A percentile compares a stretch with the other conserved stretches of the same genome.
Conservation (phyloP, 176 grass and related monocot genomes). For the Echinochloa phyllopogon region DNA sequence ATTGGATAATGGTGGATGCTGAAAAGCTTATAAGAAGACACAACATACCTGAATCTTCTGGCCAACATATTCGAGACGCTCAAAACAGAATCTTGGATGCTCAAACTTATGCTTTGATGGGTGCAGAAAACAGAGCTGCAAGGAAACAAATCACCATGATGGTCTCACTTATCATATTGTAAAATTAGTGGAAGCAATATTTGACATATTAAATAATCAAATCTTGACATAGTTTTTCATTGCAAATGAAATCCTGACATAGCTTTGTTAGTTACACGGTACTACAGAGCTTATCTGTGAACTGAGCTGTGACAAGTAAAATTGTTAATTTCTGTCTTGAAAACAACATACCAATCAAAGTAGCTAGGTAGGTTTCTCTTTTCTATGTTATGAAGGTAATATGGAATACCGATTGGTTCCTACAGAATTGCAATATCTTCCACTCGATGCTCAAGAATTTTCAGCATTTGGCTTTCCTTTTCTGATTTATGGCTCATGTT, state of each 20-base stretch:
- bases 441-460: background rate
- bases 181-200: background rate
- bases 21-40: constrained; percentile 18
- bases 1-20: background rate
- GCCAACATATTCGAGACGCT: constrained; percentile 90
- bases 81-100: constrained; percentile 98
- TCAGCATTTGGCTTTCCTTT: background rate
- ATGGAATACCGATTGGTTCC: background rate
- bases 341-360: constrained; percentile 18
- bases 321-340: background rate
- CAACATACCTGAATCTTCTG: constrained; percentile 94
- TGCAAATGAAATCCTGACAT: background rate
- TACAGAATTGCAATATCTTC: constrained; percentile 4
- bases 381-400: background rate
- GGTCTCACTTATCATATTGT: background rate
- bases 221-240: background rate
- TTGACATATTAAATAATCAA: background rate
- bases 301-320: background rate
- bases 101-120: constrained; percentile 96
- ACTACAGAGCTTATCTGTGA: background rate
- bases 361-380: background rate
- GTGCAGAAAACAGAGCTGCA: constrained; percentile 89
- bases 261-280: background rate
- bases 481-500: background rate
- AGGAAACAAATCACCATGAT: background rate